These are phyloP conservation scores for Neurospora tetrasperma DNA, from an alignment of 495 filamentous ascomycete species.

Conservation along the genomic window DNA sequence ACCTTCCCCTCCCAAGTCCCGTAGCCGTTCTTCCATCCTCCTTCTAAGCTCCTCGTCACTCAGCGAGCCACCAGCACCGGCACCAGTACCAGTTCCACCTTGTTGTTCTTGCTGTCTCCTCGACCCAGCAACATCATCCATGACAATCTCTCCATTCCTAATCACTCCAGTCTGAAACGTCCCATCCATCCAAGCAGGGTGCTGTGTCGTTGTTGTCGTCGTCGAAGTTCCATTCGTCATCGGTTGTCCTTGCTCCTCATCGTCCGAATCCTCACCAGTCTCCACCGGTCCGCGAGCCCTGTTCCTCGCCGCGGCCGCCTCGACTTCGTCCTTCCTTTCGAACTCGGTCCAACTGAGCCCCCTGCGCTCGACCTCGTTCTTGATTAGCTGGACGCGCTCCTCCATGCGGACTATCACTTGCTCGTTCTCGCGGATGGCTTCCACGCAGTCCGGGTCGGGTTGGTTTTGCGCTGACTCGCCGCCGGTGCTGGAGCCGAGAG, in stretches of 20 bases:
- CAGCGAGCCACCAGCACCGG: constrained; percentile 23
- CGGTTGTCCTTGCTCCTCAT: constrained; percentile 1
- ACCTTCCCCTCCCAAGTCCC: constrained; percentile 27
- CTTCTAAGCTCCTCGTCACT: constrained; percentile 38
- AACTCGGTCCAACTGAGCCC: constrained; percentile 62
- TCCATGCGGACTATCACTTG: constrained; percentile 63
- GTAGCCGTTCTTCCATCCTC: constrained; percentile 35
- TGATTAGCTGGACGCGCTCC: constrained; percentile 57
- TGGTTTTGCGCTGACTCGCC: constrained; percentile 6
- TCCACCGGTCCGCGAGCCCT: constrained; percentile 6
- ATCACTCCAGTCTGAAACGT: constrained; percentile 45
- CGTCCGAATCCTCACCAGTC: constrained; percentile 1
- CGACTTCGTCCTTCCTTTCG: constrained; percentile 27
- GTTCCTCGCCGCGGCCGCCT: constrained; percentile 10
- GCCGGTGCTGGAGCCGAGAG: constrained; percentile 14
- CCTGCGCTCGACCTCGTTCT: constrained; percentile 62
- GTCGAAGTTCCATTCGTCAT: background rate
- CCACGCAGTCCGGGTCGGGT: constrained; percentile 54
- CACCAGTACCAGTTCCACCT: constrained; percentile 11
- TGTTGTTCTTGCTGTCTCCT: background rate
- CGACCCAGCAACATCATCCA: constrained; percentile 18
- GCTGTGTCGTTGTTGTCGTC: constrained; percentile 9
- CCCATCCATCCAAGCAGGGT: constrained; percentile 41
- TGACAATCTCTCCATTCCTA: constrained; percentile 26
- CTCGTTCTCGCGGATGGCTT: constrained; percentile 68